Evolutionary conservation across 2,329 filamentous ascomycete species (phyloP).

Genomic region (Pleurostoma richardsiae): DNA sequence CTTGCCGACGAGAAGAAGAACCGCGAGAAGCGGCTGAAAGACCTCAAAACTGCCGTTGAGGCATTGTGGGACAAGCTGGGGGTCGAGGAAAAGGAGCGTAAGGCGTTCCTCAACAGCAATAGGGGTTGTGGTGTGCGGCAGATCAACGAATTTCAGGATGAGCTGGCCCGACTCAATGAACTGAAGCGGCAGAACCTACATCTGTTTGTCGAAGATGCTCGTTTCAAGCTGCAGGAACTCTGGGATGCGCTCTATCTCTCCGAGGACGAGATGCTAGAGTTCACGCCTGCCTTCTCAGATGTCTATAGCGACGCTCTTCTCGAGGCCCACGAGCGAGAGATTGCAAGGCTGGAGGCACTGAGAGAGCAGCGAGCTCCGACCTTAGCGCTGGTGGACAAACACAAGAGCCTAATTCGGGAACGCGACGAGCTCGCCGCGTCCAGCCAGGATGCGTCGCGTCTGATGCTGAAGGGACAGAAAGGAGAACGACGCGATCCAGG

Average conservation of each 20-base stretch:
- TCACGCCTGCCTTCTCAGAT: conserved; percentile 93
- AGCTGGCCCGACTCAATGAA: conserved; percentile 80
- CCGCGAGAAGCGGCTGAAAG: conserved; percentile 64
- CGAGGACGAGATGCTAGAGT: conserved; percentile 98
- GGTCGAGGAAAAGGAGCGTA: conserved; percentile 76
- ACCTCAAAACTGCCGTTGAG: conserved; percentile 75
- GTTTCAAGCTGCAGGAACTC: conserved; percentile 84
- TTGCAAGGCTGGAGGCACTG: conserved; percentile 72
- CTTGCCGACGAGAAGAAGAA: conserved; percentile 82
- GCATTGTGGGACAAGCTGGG: conserved; percentile 84
- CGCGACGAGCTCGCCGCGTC: conserved; percentile 83
- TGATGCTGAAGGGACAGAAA: conserved; percentile 88
- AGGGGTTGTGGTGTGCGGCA: conserved; percentile 85
- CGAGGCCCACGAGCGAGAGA: conserved; percentile 91
- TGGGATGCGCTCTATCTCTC: conserved; percentile 95
- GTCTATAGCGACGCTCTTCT: conserved; percentile 95
- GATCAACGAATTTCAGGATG: conserved; percentile 95
- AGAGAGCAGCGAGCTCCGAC: conserved; percentile 84
- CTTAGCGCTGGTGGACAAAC: conserved; percentile 74
- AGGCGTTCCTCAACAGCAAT: conserved; percentile 79
- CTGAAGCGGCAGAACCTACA: conserved; percentile 94
- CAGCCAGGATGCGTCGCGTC: conserved; percentile 87
- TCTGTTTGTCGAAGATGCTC: conserved; percentile 90
- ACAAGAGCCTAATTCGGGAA: conserved; percentile 78
- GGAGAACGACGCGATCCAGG: conserved; percentile 93